A percentile compares a stretch with the other conserved stretches of the same genome.
These are phyloP conservation scores for Cystobasidium sp. DNA, from an alignment of 1,284 basidiomycete genomes.

Conservation along the genomic window DNA sequence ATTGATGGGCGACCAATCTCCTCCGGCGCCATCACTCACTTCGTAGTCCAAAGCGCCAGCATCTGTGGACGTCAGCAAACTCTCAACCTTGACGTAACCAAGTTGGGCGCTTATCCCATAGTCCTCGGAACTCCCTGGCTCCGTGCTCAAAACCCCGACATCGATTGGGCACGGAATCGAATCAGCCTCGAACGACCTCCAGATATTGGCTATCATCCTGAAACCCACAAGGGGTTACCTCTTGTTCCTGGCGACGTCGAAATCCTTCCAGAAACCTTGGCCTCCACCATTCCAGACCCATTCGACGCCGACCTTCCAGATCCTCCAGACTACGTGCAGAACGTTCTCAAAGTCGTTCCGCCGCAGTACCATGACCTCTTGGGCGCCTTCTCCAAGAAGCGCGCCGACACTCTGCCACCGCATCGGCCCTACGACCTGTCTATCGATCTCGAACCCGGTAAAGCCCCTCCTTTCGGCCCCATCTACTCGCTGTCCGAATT, in stretches of 20 bases:
- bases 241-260: too few species aligned
- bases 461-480: conserved; percentile 41
- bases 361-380: conserved; percentile 42
- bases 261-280: too few species aligned
- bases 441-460: conserved; percentile 43
- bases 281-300: too few species aligned
- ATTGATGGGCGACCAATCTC: conserved; percentile 16
- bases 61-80: neutral
- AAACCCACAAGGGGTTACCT: too few species aligned
- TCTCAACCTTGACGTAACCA: conserved; percentile 45
- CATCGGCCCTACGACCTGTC: conserved; percentile 44
- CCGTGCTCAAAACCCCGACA: neutral
- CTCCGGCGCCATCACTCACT: conserved; percentile 17
- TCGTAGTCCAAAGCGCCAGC: neutral
- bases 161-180: neutral
- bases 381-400: conserved; percentile 41
- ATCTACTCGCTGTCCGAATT: conserved; percentile 44
- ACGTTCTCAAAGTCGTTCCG: conserved; percentile 20
- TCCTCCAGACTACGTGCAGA: neutral
- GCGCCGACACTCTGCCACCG: conserved; percentile 33
- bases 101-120: neutral
- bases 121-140: neutral
- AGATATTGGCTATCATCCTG: too few species aligned
- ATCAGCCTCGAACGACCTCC: neutral
- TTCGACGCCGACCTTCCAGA: too few species aligned